phyloP scores from a whole-genome alignment of 495 filamentous ascomycete species.

The Neurospora sp. region DNA sequence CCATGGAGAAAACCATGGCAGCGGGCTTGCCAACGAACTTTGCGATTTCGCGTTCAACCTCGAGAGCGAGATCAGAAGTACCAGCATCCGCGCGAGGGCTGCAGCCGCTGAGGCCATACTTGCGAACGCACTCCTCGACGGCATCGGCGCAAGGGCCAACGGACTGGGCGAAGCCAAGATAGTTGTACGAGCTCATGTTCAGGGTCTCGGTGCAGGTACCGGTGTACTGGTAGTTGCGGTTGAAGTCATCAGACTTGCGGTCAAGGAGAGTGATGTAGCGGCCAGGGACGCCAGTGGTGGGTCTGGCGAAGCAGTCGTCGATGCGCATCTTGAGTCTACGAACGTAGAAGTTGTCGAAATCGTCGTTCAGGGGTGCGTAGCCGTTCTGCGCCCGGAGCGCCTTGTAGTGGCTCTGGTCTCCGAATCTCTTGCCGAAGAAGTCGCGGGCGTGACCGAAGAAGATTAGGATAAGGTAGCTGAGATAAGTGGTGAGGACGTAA shows the following conservation, averaged over 20 bases:
- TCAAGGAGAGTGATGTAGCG: slow-evolving; percentile 88
- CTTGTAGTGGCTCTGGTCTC: slow-evolving; percentile 65
- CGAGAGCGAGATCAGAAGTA: slow-evolving; percentile 74
- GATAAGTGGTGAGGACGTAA: slow-evolving; percentile 91
- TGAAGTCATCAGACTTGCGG: slow-evolving; percentile 78
- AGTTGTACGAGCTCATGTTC: slow-evolving; percentile 99
- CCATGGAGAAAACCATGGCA: slow-evolving; percentile 98
- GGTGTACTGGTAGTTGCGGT: slow-evolving; percentile 73
- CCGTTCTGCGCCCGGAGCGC: slow-evolving; percentile 76
- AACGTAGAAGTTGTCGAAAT: slow-evolving; percentile 98
- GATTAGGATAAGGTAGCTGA: slow-evolving; percentile 93
- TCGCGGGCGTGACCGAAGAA: slow-evolving; percentile 91
- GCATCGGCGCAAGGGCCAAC: slow-evolving; percentile 94
- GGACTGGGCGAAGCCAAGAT: slow-evolving; percentile 95
- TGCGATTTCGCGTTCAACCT: slow-evolving; percentile 83
- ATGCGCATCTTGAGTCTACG: slow-evolving; percentile 85
- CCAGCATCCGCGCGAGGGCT: slow-evolving; percentile 78
- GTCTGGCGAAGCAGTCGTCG: slow-evolving; percentile 91
- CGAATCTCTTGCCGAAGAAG: slow-evolving; percentile 95
- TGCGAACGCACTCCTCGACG: slow-evolving; percentile 73
- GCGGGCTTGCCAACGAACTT: slow-evolving; percentile 87
- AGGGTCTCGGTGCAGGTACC: slow-evolving; percentile 91
- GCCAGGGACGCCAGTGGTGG: slow-evolving; percentile 86
- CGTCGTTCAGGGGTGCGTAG: slow-evolving; percentile 93
- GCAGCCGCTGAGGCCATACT: slow-evolving; percentile 68